A percentile compares a stretch with the other conserved stretches of the same genome.
Conservation (phyloP, 805 yeast genomes). For the Nakazawaea ishiwadae region DNA sequence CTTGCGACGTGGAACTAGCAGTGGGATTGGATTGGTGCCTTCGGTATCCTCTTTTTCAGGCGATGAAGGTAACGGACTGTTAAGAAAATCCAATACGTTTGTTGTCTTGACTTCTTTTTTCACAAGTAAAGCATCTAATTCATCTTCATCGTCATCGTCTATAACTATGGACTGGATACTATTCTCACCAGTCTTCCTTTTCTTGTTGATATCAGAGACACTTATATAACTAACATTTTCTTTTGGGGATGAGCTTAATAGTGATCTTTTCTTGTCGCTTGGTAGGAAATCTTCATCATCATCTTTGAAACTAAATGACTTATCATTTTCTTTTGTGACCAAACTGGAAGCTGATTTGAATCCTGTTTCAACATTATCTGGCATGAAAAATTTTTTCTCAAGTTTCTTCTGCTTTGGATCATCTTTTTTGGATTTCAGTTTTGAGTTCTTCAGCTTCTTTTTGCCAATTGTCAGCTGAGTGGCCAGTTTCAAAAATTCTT, state of each 20-base stretch:
- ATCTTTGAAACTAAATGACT: constrained; percentile 10
- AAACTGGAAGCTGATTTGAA: constrained; percentile 49
- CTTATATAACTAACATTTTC: constrained; percentile 12
- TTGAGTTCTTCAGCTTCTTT: constrained; percentile 16
- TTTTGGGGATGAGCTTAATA: constrained; percentile 4
- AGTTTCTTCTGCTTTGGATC: constrained; percentile 13
- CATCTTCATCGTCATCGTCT: constrained; percentile 12
- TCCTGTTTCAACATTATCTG: constrained; percentile 65
- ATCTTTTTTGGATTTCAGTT: constrained; percentile 8
- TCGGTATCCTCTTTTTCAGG: background rate
- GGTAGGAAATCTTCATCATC: constrained; percentile 5
- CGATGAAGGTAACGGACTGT: background rate
- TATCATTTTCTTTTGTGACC: constrained; percentile 26
- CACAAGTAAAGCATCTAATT: constrained; percentile 2
- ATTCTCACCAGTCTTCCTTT: background rate
- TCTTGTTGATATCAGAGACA: constrained; percentile 11
- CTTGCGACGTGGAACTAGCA: no score
- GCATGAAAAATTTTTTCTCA: constrained; percentile 61
- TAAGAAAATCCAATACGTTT: background rate
- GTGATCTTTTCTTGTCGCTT: background rate
- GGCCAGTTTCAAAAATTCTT: constrained; percentile 62
- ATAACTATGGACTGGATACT: background rate
- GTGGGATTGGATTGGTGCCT: background rate
- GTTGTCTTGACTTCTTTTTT: background rate
- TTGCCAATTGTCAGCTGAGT: constrained; percentile 54